phyloP scores from a whole-genome alignment of 805 yeast genomes.

The Yamadazyma nakazawae region DNA sequence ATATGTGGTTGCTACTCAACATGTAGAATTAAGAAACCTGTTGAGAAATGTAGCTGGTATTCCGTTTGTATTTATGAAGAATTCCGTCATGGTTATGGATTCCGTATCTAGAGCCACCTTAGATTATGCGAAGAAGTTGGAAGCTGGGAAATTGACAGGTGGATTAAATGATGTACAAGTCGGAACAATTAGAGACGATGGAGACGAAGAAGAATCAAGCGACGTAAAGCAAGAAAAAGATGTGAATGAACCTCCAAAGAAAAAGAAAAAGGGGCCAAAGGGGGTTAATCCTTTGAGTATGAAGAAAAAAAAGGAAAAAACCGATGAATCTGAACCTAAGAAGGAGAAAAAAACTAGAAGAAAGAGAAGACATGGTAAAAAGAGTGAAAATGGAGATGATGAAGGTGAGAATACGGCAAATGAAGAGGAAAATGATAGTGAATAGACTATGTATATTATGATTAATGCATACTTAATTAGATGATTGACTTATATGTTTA shows the following conservation, averaged over 20 bases:
- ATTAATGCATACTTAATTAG: conserved; percentile 5
- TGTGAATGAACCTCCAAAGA: conserved; percentile 15
- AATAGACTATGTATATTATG: conserved; percentile 2
- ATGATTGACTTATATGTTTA: background rate
- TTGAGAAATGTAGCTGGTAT: conserved; percentile 83
- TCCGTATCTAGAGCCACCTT: conserved; percentile 75
- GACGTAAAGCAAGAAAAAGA: background rate
- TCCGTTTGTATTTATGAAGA: conserved; percentile 80
- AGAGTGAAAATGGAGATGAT: background rate
- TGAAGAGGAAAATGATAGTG: background rate
- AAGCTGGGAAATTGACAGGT: conserved; percentile 62
- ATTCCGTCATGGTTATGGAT: conserved; percentile 95
- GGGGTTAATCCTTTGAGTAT: conserved; percentile 90
- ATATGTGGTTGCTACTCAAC: conserved; percentile 84
- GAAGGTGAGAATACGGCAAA: background rate
- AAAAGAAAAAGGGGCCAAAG: conserved; percentile 67
- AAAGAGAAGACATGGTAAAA: conserved; percentile 22
- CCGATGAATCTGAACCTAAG: background rate
- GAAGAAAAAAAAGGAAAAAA: conserved; percentile 59
- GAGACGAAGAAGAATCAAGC: conserved; percentile 16
- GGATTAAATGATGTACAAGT: conserved; percentile 72
- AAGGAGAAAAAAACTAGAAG: conserved; percentile 16
- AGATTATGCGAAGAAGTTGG: conserved; percentile 42
- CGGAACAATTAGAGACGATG: conserved; percentile 33
- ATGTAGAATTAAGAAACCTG: conserved; percentile 60